phyloP scores from a whole-genome alignment of 164 flowering plant species.

The Dillenia suffruticosa region DNA sequence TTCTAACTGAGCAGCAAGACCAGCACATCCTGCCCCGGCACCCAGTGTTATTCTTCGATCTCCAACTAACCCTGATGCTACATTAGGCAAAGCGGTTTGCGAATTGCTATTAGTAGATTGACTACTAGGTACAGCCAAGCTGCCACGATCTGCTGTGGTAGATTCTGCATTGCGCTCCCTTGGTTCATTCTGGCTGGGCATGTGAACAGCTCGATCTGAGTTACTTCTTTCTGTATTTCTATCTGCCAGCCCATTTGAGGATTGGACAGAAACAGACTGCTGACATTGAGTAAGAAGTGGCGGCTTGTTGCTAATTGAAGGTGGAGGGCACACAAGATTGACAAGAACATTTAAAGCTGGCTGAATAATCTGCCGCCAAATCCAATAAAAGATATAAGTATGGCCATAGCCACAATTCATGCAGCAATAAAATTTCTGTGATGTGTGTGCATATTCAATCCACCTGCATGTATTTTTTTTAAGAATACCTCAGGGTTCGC shows the following conservation, averaged over 20 bases:
- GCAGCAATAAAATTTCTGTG: neutral
- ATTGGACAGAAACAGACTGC: conserved; percentile 45
- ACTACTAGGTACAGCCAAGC: conserved; percentile 19
- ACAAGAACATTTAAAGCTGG: conserved; percentile 81
- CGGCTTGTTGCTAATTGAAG: conserved; percentile 84
- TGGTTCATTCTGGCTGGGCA: conserved; percentile 37
- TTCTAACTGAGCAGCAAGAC: conserved; percentile 92
- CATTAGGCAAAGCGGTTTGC: conserved; percentile 41
- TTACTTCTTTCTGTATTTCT: conserved; percentile 43
- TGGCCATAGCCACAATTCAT: neutral
- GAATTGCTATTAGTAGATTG: conserved; percentile 21
- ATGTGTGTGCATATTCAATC: too few species aligned
- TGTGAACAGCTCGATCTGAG: conserved; percentile 35
- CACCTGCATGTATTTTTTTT: neutral
- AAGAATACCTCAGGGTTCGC: conserved; percentile 73
- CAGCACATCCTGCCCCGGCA: conserved; percentile 87
- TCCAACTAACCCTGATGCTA: conserved; percentile 73
- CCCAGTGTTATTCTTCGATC: conserved; percentile 93
- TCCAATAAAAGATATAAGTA: conserved; percentile 1
- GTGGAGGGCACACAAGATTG: conserved; percentile 98
- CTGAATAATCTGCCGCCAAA: conserved; percentile 69
- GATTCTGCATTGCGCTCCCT: conserved; percentile 61
- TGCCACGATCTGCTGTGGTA: conserved; percentile 39
- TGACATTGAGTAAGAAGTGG: conserved; percentile 49
- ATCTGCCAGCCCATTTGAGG: conserved; percentile 44